Conservation (phyloP, 345 rosid genomes). For the Syzygium grande region DNA sequence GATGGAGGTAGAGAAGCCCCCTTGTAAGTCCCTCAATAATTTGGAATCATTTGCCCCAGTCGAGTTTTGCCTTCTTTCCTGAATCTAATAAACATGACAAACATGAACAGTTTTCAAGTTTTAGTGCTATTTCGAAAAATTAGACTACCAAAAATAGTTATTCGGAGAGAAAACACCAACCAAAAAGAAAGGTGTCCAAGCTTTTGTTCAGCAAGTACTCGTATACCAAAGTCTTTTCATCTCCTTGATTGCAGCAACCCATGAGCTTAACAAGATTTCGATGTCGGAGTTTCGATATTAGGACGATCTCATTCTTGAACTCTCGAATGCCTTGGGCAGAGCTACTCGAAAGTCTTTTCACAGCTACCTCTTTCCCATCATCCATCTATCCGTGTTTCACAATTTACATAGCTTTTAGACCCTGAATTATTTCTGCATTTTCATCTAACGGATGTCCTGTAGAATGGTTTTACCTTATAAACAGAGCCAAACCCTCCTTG, state of each 20-base stretch:
- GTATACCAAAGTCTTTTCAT: constrained; percentile 48
- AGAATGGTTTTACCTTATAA: neutral
- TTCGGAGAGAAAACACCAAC: neutral
- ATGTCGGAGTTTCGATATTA: constrained; percentile 55
- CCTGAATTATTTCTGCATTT: neutral
- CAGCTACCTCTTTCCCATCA: constrained; percentile 41
- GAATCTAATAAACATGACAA: constrained; percentile 1
- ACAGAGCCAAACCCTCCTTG: constrained; percentile 4
- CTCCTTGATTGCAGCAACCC: constrained; percentile 51
- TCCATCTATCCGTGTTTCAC: constrained; percentile 31
- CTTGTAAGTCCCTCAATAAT: constrained; percentile 27
- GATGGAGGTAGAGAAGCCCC: constrained; percentile 28
- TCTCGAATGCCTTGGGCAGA: constrained; percentile 58
- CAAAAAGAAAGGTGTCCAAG: constrained; percentile 1
- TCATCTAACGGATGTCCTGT: neutral
- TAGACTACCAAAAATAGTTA: neutral
- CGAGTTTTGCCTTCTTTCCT: neutral
- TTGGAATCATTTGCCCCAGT: constrained; percentile 22
- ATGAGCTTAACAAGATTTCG: constrained; percentile 49
- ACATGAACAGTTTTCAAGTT: neutral
- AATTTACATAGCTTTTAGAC: neutral
- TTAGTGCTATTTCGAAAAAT: neutral
- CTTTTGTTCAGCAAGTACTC: constrained; percentile 16
- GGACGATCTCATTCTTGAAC: constrained; percentile 44
- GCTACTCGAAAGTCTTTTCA: constrained; percentile 40